A percentile compares a stretch with the other conserved stretches of the same genome.
phyloP scores from a whole-genome alignment of 352 stramenopile species.

The Phytophthora pluvialis region DNA sequence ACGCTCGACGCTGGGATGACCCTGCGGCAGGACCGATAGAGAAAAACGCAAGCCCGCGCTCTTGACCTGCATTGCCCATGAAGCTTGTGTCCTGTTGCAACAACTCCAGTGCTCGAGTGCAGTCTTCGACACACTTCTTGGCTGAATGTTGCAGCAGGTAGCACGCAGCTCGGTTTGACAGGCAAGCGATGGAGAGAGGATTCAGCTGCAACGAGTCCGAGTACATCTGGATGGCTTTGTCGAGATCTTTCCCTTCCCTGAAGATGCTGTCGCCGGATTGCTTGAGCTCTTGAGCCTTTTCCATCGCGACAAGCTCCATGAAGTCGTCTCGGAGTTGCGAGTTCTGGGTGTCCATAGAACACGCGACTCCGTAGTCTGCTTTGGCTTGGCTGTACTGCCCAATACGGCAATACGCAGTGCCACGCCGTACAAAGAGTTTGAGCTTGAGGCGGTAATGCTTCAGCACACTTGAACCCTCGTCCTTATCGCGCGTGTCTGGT shows the following conservation, averaged over 20 bases:
- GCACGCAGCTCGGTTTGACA: slow-evolving; percentile 81
- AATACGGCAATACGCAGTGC: slow-evolving; percentile 69
- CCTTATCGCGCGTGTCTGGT: slow-evolving; percentile 56
- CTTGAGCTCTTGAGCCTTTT: slow-evolving; percentile 65
- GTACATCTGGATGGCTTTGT: slow-evolving; percentile 59
- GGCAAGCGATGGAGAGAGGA: slow-evolving; percentile 65
- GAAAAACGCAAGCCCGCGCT: slow-evolving; percentile 59
- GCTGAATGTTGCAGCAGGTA: slow-evolving; percentile 60
- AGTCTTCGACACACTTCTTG: slow-evolving; percentile 67
- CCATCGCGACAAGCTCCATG: slow-evolving; percentile 59
- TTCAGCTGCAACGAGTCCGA: slow-evolving; percentile 63
- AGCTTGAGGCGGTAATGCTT: slow-evolving; percentile 73
- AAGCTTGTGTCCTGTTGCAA: slow-evolving; percentile 48
- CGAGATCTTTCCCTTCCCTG: slow-evolving; percentile 40
- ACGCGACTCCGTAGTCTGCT: slow-evolving; percentile 79
- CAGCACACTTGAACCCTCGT: slow-evolving; percentile 39
- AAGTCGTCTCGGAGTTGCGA: slow-evolving; percentile 71
- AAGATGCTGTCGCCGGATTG: slow-evolving; percentile 55
- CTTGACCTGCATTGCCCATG: not conserved
- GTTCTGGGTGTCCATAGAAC: slow-evolving; percentile 83
- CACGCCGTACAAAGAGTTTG: slow-evolving; percentile 75
- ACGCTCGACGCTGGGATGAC: slow-evolving; percentile 60
- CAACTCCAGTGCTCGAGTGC: slow-evolving; percentile 55
- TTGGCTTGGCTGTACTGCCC: slow-evolving; percentile 70
- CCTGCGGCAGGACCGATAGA: slow-evolving; percentile 57